Percentiles rank a stretch among this genome's conserved stretches.
Evolutionary conservation across 1,139 yeast species (phyloP).

Genomic region (Pichia sp.): DNA sequence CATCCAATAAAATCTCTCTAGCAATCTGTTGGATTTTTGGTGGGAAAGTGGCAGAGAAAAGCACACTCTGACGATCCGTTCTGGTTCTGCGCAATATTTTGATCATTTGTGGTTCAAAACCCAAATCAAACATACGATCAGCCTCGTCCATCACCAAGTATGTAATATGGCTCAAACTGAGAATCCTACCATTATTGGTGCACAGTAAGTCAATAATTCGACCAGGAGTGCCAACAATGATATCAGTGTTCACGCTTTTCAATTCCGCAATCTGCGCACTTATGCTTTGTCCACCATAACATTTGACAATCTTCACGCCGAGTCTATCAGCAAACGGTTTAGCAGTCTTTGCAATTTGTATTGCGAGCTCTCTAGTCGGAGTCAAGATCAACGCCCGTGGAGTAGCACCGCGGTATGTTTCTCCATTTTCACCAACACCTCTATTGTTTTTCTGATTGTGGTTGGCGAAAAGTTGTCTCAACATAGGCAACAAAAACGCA

Average conservation of each 20-base stretch:
- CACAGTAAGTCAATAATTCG: conserved; percentile 84
- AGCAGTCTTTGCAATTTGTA: conserved; percentile 73
- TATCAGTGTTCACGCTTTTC: conserved; percentile 71
- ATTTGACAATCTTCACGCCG: conserved; percentile 57
- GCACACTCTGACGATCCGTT: conserved; percentile 86
- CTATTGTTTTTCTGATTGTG: neutral
- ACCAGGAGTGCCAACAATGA: conserved; percentile 94
- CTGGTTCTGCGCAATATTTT: conserved; percentile 72
- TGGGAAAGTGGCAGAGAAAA: conserved; percentile 95
- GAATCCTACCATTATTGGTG: conserved; percentile 73
- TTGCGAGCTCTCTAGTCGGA: conserved; percentile 90
- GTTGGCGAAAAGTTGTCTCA: conserved; percentile 62
- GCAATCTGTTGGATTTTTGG: conserved; percentile 73
- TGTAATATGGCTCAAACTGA: conserved; percentile 63
- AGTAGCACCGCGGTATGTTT: conserved; percentile 36
- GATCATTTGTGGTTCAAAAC: conserved; percentile 94
- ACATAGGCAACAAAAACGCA: conserved; percentile 76
- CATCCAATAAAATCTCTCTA: conserved; percentile 47
- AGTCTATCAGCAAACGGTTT: conserved; percentile 47
- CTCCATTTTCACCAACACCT: too few species aligned
- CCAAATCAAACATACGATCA: conserved; percentile 94
- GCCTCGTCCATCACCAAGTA: conserved; percentile 93
- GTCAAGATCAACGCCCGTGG: conserved; percentile 79
- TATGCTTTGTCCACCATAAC: conserved; percentile 91
- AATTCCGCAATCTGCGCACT: conserved; percentile 76